Percentiles rank a stretch among this genome's conserved stretches.
Evolutionary conservation across 495 filamentous ascomycete genomes (phyloP).

Genomic region (Aspergillus nidulans): DNA sequence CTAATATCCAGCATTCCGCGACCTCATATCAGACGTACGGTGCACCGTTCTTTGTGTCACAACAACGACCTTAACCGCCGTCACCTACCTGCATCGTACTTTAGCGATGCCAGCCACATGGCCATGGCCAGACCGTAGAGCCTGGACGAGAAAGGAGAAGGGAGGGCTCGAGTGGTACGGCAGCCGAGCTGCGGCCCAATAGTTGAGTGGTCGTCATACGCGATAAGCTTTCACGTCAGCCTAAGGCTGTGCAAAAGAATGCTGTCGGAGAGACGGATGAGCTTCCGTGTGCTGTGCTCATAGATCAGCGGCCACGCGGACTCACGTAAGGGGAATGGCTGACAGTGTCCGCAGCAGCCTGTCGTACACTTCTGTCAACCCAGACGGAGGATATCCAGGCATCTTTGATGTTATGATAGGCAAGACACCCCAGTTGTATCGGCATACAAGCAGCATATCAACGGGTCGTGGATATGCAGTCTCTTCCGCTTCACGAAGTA

Average conservation of each 20-base stretch:
- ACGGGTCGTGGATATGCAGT: neutral
- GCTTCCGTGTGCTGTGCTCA: neutral
- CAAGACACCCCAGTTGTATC: neutral
- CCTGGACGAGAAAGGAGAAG: too few relatives aligned
- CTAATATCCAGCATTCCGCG: too few relatives aligned
- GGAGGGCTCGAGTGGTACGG: too few relatives aligned
- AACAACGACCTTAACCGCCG: too few relatives aligned
- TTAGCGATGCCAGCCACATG: too few relatives aligned
- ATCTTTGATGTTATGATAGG: neutral
- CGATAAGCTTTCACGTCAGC: neutral
- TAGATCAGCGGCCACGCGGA: neutral
- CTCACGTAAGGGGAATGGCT: slow-evolving; percentile 30
- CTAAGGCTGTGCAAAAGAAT: slow-evolving; percentile 26
- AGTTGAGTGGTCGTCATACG: neutral
- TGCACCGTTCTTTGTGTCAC: too few relatives aligned
- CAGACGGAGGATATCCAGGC: neutral
- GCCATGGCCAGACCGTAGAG: too few relatives aligned
- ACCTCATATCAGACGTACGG: too few relatives aligned
- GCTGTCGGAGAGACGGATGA: neutral
- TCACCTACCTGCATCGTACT: too few relatives aligned
- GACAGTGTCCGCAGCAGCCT: slow-evolving; percentile 24
- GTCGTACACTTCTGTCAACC: neutral
- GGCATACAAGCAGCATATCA: neutral
- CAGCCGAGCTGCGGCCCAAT: too few relatives aligned
- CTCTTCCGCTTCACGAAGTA: too few relatives aligned